Evolutionary conservation across 2,329 filamentous ascomycete genomes (phyloP).

Genomic region (Alternaria solani): DNA sequence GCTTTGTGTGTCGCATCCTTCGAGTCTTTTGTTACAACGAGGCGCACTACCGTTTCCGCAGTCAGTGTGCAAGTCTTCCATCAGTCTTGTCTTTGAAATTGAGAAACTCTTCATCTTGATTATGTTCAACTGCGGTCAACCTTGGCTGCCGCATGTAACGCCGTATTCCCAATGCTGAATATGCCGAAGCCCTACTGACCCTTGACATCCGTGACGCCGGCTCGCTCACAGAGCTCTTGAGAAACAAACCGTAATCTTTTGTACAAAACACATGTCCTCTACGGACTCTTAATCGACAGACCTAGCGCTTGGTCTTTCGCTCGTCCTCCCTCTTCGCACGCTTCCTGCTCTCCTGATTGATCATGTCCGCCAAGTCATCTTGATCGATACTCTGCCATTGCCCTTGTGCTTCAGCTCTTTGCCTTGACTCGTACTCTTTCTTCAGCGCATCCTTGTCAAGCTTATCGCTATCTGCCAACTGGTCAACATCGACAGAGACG

Average conservation of each 20-base stretch:
- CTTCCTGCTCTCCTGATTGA: constrained; percentile 91
- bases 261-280: constrained; percentile 28
- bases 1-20: constrained; percentile 7
- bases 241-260: constrained; percentile 29
- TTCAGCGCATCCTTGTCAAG: constrained; percentile 85
- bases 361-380: constrained; percentile 95
- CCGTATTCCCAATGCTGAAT: constrained; percentile 36
- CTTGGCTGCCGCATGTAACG: constrained; percentile 31
- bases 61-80: constrained; percentile 19
- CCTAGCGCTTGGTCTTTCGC: constrained; percentile 66
- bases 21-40: constrained; percentile 1
- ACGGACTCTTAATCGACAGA: constrained; percentile 11
- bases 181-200: constrained; percentile 21
- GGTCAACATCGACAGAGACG: constrained; percentile 87
- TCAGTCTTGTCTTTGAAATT: constrained; percentile 14
- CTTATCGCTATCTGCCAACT: constrained; percentile 75
- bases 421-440: constrained; percentile 78
- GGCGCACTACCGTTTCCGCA: constrained; percentile 3
- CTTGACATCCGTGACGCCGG: constrained; percentile 34
- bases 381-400: constrained; percentile 80
- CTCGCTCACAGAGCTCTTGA: constrained; percentile 27
- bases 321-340: constrained; percentile 87
- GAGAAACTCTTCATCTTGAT: constrained; percentile 34
- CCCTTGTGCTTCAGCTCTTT: constrained; percentile 65
- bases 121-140: constrained; percentile 35